A percentile compares a stretch with the other conserved stretches of the same genome.
Evolutionary conservation across 2,329 filamentous ascomycete genomes (phyloP).

Genomic region (Aspergillus sp.): DNA sequence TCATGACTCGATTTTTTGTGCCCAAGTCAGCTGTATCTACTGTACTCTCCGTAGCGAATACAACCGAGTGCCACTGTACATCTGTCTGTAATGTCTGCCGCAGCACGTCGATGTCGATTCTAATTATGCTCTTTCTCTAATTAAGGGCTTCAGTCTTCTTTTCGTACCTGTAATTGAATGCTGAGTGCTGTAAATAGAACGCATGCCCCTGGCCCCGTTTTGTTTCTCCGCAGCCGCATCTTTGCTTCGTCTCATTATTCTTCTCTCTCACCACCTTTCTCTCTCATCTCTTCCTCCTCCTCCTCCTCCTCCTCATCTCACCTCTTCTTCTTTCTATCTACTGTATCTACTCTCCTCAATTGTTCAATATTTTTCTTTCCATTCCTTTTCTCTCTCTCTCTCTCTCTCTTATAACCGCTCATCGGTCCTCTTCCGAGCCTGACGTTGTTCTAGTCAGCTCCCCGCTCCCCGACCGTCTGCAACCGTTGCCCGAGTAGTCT

Average conservation of each 20-base stretch:
- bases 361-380: conserved; percentile 1
- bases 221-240: conserved; percentile 16
- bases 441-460: not conserved
- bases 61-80: no score
- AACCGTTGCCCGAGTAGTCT: not conserved
- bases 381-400: not conserved
- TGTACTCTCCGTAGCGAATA: no score
- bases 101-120: no score
- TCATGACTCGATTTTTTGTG: no score
- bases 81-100: no score
- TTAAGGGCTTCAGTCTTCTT: no score
- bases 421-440: not conserved
- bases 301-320: conserved; percentile 5
- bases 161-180: no score
- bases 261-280: conserved; percentile 5
- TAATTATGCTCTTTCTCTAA: no score
- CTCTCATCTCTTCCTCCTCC: not conserved
- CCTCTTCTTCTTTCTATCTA: not conserved
- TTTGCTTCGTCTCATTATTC: conserved; percentile 3
- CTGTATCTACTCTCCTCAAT: conserved; percentile 2
- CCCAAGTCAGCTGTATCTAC: no score
- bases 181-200: not conserved
- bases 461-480: not conserved
- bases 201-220: conserved; percentile 11
- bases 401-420: conserved; percentile 1